Percentiles rank a stretch among this genome's conserved stretches.
These are phyloP conservation scores for Penicillium oxalicum DNA, from an alignment of 2,329 filamentous ascomycete genomes.

Conservation along the genomic window DNA sequence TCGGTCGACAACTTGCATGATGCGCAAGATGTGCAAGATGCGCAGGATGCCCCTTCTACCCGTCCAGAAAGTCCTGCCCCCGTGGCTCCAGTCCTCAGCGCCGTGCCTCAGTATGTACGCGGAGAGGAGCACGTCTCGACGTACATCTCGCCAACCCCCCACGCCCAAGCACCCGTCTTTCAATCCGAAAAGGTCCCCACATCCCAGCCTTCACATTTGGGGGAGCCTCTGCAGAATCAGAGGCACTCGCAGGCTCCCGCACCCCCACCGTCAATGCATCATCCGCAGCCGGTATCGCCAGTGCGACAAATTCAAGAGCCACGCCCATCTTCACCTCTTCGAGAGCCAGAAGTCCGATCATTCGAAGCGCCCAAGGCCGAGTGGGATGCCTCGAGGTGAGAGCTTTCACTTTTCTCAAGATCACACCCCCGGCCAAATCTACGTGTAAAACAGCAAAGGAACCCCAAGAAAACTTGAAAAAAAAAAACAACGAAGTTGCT, in stretches of 20 bases:
- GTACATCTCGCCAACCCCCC: slow-evolving; percentile 21
- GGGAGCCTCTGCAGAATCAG: slow-evolving; percentile 1
- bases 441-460: too few species aligned
- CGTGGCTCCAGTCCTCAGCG: slow-evolving; percentile 25
- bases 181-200: slow-evolving; percentile 10
- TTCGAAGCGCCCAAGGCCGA: slow-evolving; percentile 55
- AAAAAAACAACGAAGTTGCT: slow-evolving; percentile 9
- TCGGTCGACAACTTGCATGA: neutral
- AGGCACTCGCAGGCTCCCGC: slow-evolving; percentile 1
- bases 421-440: too few species aligned
- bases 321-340: slow-evolving; percentile 28
- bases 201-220: slow-evolving; percentile 6
- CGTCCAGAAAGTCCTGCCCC: neutral
- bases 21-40: neutral
- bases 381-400: slow-evolving; percentile 59
- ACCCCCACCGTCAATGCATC: slow-evolving; percentile 18
- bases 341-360: slow-evolving; percentile 30
- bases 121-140: slow-evolving; percentile 40
- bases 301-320: slow-evolving; percentile 37
- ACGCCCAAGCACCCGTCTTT: slow-evolving; percentile 11
- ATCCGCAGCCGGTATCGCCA: slow-evolving; percentile 35
- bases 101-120: slow-evolving; percentile 41
- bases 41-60: neutral
- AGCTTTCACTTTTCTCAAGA: neutral
- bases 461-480: too few species aligned